Evolutionary conservation across 345 rosid species (phyloP), one percentile per base, ranked within the genome.

Genomic region (Crucihimalaya himalaica): DNA sequence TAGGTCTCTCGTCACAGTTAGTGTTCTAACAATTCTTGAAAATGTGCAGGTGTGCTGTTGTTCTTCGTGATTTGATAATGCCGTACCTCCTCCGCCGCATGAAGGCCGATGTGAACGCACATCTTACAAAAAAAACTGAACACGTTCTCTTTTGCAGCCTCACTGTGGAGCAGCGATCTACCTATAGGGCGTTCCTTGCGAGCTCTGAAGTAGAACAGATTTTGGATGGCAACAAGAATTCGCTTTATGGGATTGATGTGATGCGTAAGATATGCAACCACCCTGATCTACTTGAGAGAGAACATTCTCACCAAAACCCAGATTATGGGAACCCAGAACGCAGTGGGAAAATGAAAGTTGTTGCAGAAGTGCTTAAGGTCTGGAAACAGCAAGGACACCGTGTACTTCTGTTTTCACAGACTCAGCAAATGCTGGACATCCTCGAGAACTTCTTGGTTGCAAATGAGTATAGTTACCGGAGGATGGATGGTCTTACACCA

Each of bases 241-340:
- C 99, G 65, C 82, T 95, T 18, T 90, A 83, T 75, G 99, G 99
- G 70, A 92, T 95, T 37, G 99, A 95, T 88, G 97, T 95, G 70
- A 92, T 95, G 99, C 96, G 99, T 34, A 95, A 95, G 84, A 95
- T 95, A 76, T 95, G 99, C 80, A 95, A 95, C 81, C 99, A 92
- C 78, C 97, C 97, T 52, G 99, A 95, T 83, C 88, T 95, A 62
- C 97, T 95, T 23, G 99, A 92, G 83, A 87, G 97, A 80, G 96
- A 95, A 34, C 99, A 92, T 76, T 79, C 96, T 53, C 78, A 65
- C 72, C 78, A 82, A 68, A 82, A 86, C 66, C 88, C 93, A 51
- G 99, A 95, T 72, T 95, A 95, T 48, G 99, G 99, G 50, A 95
- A 95, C 75, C 92, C 88, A 56, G 88, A 83, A 58, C 91, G 97